Evolutionary conservation across 768 basidiomycete genomes (phyloP), one percentile per base, ranked within the genome.

Genomic region (Collybia sp.): DNA sequence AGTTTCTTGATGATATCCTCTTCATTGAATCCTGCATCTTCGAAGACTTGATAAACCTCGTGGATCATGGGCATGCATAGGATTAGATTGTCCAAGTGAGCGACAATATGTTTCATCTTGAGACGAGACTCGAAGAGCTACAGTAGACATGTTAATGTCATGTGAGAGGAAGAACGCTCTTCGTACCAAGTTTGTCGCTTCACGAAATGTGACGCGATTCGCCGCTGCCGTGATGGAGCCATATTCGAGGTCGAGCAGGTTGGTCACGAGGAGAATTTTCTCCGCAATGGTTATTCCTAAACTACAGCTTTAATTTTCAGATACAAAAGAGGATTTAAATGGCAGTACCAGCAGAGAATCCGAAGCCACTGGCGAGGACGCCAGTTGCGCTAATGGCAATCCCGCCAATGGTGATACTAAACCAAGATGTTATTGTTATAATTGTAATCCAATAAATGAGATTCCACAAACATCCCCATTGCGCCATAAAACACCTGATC

Each of bases 401-500:
- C 10, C 51, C 51, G 17, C 44, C 47, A 34, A 52, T 48, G 9
- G 51, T 44, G 6, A 52, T 34, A 16, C 47, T 48, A 33, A 40
- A 25, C 25, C 25, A 25, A 25, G 25, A 25, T 25, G 25, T 25
- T 25, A 25, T 25, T 25, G 25, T 8, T n/a, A n/a, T n/a, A n/a
- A n/a, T 25, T 25, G 8, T 3, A 25, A 25, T 25, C 8, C 25
- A 25, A 25, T 8, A 25, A 25, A 8, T 25, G 25, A 25, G 8
- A 25, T 25, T 25, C 25, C 8, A 25, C 25, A 4, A 3, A 25
- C 25, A 25, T 25, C 8, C 25, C 51, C 47, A 48, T 49, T n/a
- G 51, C 51, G 6, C 42, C 47, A n/a, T 41, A 45, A 30, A 52
- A 40, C 31, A 53, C 38, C 20, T 53, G 49, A 34, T 50, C 49